Evolutionary conservation across 2,329 filamentous ascomycete genomes (phyloP).

Genomic region (Pseudogymnoascus sp.): DNA sequence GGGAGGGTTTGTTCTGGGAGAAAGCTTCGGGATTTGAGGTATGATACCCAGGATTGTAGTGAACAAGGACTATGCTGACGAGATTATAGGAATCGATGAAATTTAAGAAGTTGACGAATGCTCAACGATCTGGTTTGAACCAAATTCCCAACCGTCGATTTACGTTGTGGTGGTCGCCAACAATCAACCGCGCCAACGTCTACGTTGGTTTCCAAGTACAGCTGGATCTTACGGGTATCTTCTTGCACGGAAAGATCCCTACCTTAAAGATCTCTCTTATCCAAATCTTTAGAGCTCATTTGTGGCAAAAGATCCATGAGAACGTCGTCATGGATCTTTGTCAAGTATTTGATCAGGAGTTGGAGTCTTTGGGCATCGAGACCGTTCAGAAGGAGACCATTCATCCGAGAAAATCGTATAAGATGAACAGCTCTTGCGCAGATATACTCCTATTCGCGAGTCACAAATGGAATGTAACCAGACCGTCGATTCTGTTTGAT

Average conservation of each 20-base stretch:
- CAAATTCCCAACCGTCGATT: conserved; percentile 98
- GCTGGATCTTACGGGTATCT: conserved; percentile 94
- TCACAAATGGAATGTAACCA: conserved; percentile 97
- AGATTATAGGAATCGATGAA: conserved; percentile 62
- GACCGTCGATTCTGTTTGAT: conserved; percentile 87
- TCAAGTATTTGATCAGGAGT: conserved; percentile 94
- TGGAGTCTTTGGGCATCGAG: conserved; percentile 92
- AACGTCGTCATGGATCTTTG: conserved; percentile 98
- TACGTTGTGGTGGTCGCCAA: conserved; percentile 94
- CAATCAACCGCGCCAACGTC: conserved; percentile 91
- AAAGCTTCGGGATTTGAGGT: conserved; percentile 39
- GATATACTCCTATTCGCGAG: conserved; percentile 95
- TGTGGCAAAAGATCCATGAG: conserved; percentile 99
- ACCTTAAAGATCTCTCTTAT: conserved; percentile 97
- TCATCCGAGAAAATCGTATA: conserved; percentile 98
- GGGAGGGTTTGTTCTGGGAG: conserved; percentile 95
- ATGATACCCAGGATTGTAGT: conserved; percentile 25
- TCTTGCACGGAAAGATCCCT: conserved; percentile 97
- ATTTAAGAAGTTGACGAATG: conserved; percentile 98
- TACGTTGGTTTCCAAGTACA: conserved; percentile 99
- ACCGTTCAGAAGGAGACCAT: conserved; percentile 99
- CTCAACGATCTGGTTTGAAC: conserved; percentile 91
- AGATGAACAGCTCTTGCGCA: conserved; percentile 99
- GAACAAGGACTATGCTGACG: not conserved
- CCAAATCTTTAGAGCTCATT: conserved; percentile 97